Conservation (phyloP, 2,329 filamentous ascomycete genomes). For the Clonostachys byssicola region DNA sequence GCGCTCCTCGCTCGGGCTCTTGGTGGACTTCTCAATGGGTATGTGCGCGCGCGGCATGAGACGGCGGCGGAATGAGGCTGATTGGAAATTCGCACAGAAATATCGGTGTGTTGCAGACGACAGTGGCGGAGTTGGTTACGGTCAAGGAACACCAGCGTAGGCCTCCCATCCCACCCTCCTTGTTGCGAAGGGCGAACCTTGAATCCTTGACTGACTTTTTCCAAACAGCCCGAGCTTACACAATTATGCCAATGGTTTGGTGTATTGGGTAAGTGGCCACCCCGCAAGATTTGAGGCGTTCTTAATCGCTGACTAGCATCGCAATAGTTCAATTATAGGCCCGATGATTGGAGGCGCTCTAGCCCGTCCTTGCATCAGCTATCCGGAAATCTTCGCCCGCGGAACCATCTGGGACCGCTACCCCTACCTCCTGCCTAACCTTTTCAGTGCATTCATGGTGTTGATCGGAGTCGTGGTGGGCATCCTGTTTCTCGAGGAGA, state of each 20-base stretch:
- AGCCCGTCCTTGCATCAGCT: slow-evolving; percentile 79
- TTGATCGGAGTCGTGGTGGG: slow-evolving; percentile 73
- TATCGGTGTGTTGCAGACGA: slow-evolving; percentile 92
- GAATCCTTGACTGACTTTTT: background rate
- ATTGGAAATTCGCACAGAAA: slow-evolving; percentile 51
- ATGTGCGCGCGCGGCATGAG: slow-evolving; percentile 26
- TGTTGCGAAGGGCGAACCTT: background rate
- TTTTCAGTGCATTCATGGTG: slow-evolving; percentile 82
- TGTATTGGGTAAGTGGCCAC: slow-evolving; percentile 68
- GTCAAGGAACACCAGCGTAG: slow-evolving; percentile 88
- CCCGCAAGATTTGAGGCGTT: background rate
- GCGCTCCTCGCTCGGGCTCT: slow-evolving; percentile 85
- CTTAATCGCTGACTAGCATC: slow-evolving; percentile 14
- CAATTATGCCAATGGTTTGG: slow-evolving; percentile 98
- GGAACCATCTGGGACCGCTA: slow-evolving; percentile 80
- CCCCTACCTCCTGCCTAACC: slow-evolving; percentile 87
- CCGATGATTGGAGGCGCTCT: slow-evolving; percentile 88
- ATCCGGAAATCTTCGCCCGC: slow-evolving; percentile 67
- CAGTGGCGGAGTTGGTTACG: slow-evolving; percentile 88
- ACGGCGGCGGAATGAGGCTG: slow-evolving; percentile 2
- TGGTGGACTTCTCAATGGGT: slow-evolving; percentile 90
- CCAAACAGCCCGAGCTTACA: slow-evolving; percentile 75
- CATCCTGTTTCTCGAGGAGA: slow-evolving; percentile 88
- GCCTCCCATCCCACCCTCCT: slow-evolving; percentile 19
- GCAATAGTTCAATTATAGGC: slow-evolving; percentile 76